Base-by-base conservation (phyloP, 768 basidiomycete genomes). In the Suillus hirtellus region DNA sequence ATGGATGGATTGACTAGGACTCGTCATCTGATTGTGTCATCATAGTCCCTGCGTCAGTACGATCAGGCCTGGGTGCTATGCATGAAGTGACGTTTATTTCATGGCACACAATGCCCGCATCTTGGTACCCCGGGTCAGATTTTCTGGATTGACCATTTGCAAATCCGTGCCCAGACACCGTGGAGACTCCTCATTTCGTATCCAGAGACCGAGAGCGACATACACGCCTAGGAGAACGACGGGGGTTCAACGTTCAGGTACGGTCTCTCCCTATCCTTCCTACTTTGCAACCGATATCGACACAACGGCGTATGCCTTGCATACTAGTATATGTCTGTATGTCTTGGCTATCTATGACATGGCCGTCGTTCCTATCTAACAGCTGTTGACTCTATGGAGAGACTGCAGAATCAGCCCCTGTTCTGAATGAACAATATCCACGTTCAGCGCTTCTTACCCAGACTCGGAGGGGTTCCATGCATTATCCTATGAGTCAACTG, bases 181-280 rank as follows among this genome's bases (percentile, higher is more conserved):
- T 11, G 12, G 46, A 47, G 46, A 47, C 21, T 47, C 11, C 21
- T 47, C 21, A 21, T 47, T 21, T 21, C 2, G 11, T 47, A 14
- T 47, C 11, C 21, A 47, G 21, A 21, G 21, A 47, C 11, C 21
- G 6, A 47, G 21, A 21, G 4, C 46, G 46, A 47, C 44, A n/a
- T 21, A 11, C 2, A 11, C n/a, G 10, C 44, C 4, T 46, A n/a
- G n/a, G 44, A 46, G 43, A 43, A 43, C 9, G 19, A 43, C n/a
- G 10, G 43, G 3, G 94, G 35, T 37, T 37, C 10, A 31, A 31
- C 31, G 91, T 92, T 19, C 91, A 92, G 70, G 88, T 88, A 1
- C 80, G 87, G 24, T 24, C 7, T 50, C 49, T 15, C 24, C 24
- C 47, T 49, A 15, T 24, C 14, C 47, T 49, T 49, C 12, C 24